Conservation (phyloP, 345 rosid species). For the Excoecaria cochinchinensis region DNA sequence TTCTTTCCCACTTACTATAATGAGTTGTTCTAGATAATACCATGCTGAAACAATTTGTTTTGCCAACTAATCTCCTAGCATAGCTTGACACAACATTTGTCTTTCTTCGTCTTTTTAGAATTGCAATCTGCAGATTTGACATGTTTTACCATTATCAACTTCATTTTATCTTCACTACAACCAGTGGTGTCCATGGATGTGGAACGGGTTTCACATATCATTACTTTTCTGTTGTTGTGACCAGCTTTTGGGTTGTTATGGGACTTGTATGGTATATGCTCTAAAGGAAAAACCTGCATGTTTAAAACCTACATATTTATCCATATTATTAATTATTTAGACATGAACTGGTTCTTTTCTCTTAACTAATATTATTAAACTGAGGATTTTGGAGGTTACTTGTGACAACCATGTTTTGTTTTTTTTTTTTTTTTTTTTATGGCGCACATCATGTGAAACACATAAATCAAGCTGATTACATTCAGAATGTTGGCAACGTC, state of each 20-base stretch:
- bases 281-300: conserved; percentile 57
- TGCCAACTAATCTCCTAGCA: conserved; percentile 47
- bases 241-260: conserved; percentile 68
- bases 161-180: conserved; percentile 36
- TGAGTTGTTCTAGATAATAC: too few species aligned
- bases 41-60: too few species aligned
- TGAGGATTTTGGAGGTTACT: conserved; percentile 24
- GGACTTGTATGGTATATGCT: conserved; percentile 63
- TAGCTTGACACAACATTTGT: conserved; percentile 55
- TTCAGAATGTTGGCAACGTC: conserved; percentile 64
- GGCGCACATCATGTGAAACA: conserved; percentile 58
- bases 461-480: conserved; percentile 85
- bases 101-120: conserved; percentile 63
- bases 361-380: too few species aligned
- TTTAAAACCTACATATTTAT: neutral
- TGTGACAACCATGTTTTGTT: conserved; percentile 32
- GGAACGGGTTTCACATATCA: conserved; percentile 64
- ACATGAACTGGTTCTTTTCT: too few species aligned
- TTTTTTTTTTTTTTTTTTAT: too few species aligned
- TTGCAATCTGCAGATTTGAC: conserved; percentile 58
- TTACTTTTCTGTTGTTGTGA: conserved; percentile 55
- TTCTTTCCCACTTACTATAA: too few species aligned
- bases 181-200: conserved; percentile 65
- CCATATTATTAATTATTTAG: too few species aligned
- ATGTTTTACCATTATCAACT: conserved; percentile 50